Evolutionary conservation across 768 basidiomycete species (phyloP).

Genomic region (Trichaptum fuscoviolaceum): DNA sequence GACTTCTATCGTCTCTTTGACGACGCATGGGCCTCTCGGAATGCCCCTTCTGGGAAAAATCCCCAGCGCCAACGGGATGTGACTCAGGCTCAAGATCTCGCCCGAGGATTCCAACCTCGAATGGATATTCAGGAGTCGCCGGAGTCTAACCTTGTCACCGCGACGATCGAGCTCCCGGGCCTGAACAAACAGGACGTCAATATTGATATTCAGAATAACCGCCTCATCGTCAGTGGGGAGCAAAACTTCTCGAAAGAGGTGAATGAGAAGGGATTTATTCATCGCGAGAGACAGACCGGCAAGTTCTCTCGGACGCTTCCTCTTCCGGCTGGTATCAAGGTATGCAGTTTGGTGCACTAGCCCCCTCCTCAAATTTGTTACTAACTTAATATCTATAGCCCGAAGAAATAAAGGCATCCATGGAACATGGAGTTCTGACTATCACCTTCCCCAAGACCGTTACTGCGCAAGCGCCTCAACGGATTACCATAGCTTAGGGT

Average conservation of each 20-base stretch:
- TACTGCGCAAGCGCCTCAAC: conserved; percentile 12
- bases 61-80: neutral
- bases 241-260: neutral
- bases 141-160: conserved; percentile 38
- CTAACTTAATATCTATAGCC: neutral
- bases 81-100: neutral
- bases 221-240: conserved; percentile 8
- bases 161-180: conserved; percentile 52
- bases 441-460: conserved; percentile 15
- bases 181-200: conserved; percentile 37
- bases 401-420: conserved; percentile 11
- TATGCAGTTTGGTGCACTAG: conserved; percentile 13
- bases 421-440: conserved; percentile 15
- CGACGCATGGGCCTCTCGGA: conserved; percentile 27
- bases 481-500: conserved; percentile 12
- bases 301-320: conserved; percentile 43
- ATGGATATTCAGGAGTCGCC: conserved; percentile 44
- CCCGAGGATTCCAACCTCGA: conserved; percentile 16
- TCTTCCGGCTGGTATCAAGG: conserved; percentile 46
- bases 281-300: conserved; percentile 44
- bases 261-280: conserved; percentile 9
- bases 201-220: conserved; percentile 10
- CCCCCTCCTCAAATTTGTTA: neutral
- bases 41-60: conserved; percentile 13
- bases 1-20: conserved; percentile 42